Evolutionary conservation across 768 basidiomycete species (phyloP), one percentile per base, ranked within the genome.

Genomic region (Mycena sanguinolenta): DNA sequence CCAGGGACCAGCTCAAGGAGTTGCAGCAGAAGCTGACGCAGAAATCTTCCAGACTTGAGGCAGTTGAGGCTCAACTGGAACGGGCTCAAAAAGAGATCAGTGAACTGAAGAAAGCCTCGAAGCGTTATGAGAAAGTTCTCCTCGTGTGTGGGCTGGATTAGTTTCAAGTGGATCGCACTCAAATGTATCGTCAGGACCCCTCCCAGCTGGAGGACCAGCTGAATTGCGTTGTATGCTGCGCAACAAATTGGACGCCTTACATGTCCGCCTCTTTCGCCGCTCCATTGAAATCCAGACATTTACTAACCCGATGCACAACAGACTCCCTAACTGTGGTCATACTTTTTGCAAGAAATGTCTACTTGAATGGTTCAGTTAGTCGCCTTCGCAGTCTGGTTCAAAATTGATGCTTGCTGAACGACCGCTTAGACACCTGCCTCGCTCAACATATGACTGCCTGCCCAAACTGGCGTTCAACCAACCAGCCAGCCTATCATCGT

Each of bases 301-400:
- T 32, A 54, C 36, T 23, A 21, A 27, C 8, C n/a, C 30, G 25
- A 38, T 64, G 49, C 10, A 39, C 39, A 39, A 34, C 12, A 93
- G 92, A 7, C 82, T 94, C 25, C 79, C 87, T 46, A 10, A 10
- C 32, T 94, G 92, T 63, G 92, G 92, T 3, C 92, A 94, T 77
- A 87, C 88, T 0, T 93, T 90, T 75, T 94, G 92, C 75, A 80
- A 86, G 70, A 77, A 77, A 7, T 94, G 92, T 73, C 82, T 94
- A 10, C 82, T 84, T 54, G 87, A 89, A 73, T 87, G 86, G 86
- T 86, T 87, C 54, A 76, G 77, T 61, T 3, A 38, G 70, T 67
- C 2, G 1, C 44, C n/a, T 32, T 21, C 28, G 25, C 13, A 12
- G 13, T 16, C 27, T 25, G 0, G 1, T 23, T 14, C 5, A 32